A percentile compares a stretch with the other conserved stretches of the same genome.
Evolutionary conservation across 2,329 filamentous ascomycete species (phyloP).

Genomic region (Aspergillus terreus): DNA sequence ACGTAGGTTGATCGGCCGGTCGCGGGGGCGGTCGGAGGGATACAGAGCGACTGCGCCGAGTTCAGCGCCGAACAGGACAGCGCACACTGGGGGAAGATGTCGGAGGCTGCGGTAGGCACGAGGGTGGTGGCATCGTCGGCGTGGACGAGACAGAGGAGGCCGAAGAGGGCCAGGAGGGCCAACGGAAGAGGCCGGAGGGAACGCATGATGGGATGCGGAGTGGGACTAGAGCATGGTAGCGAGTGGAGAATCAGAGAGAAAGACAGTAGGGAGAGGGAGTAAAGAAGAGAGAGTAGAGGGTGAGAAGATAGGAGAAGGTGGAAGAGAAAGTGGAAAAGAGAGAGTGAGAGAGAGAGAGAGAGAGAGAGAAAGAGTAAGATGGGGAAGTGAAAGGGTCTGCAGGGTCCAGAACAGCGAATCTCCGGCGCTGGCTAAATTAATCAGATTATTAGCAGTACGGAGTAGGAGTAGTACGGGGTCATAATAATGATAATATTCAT

Average conservation of each 20-base stretch:
- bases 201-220: too few species aligned
- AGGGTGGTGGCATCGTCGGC: constrained; percentile 24
- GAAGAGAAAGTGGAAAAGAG: not conserved
- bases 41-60: constrained; percentile 69
- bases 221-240: not conserved
- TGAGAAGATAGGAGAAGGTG: not conserved
- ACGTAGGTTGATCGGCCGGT: constrained; percentile 55
- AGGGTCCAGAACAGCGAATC: not conserved
- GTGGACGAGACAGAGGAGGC: constrained; percentile 19
- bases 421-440: too few species aligned
- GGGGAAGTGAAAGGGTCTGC: not conserved
- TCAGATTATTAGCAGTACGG: too few species aligned
- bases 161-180: constrained; percentile 14
- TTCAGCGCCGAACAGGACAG: constrained; percentile 57
- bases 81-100: constrained; percentile 61
- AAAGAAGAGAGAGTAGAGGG: not conserved
- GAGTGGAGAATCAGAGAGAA: not conserved
- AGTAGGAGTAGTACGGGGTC: too few species aligned
- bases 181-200: not conserved
- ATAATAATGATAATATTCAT: too few species aligned
- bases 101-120: constrained; percentile 34
- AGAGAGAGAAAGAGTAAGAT: constrained; percentile 1
- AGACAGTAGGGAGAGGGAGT: not conserved
- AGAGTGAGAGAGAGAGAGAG: not conserved
- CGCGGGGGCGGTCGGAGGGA: constrained; percentile 53